Base-by-base conservation (phyloP, 2,329 filamentous ascomycete genomes). In the Xylariaceae sp. region DNA sequence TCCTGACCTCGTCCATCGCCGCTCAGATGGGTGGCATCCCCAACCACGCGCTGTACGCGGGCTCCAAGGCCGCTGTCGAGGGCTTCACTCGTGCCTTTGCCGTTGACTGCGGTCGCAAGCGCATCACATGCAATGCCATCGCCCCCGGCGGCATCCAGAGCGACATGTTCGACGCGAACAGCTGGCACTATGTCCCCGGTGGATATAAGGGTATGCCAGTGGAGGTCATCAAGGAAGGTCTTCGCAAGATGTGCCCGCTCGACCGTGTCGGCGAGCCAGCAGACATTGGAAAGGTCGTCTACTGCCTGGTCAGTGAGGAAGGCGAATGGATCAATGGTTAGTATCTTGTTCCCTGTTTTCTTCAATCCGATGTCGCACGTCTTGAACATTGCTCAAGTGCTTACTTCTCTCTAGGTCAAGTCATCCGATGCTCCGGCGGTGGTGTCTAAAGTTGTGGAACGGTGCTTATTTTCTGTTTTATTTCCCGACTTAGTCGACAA, bases 141-240 rank as follows among this genome's bases (percentile, higher is more conserved):
- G 87, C 87, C 1, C 87, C 87, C 1, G 87, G 87, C 58, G 87
- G 87, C 50, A 86, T 89, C 77, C 88, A 89, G 80, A 86, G 80
- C 49, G 88, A 91, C 73, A 91, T 91, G 88, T 91, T 88, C 76
- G 80, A 86, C 62, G 80, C 84, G 73, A 88, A 88, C 73, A 80
- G 84, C 23, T 87, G 84, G 83, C 82, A 84, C 70, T 86, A 86
- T 72, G 82, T 82, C 17, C 83, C 83, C 10, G 81, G 81, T 60
- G 82, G 80, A 57, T 75, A 76, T 67, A 76, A 79, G 67, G 77
- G 76, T 64, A 80, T 80, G 79, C 73, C 72, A 55, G 78, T 75
- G 63, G 77, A 80, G 54, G 77, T 75, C 56, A 85, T 86, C 66
- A 81, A 84, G 70, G 68, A 74, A 54, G 79, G 82, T 17, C 77